Conservation (phyloP, 2,329 filamentous ascomycete genomes). For the Knufia fluminis region DNA sequence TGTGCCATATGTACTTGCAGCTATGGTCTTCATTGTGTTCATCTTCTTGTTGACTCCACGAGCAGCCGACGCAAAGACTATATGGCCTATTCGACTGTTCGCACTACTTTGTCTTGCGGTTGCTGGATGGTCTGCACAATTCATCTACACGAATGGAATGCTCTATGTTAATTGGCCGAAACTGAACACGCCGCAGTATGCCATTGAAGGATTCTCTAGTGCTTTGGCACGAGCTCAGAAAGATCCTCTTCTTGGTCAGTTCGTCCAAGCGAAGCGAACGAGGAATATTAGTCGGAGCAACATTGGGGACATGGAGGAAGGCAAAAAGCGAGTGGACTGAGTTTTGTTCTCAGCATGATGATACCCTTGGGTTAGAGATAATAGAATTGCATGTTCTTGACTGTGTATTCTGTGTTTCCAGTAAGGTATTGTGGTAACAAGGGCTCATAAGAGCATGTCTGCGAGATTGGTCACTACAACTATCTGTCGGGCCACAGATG, state of each 20-base stretch:
- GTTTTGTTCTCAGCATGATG: neutral
- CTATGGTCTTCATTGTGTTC: constrained; percentile 74
- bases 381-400: neutral
- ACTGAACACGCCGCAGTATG: constrained; percentile 78
- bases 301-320: constrained; percentile 82
- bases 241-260: constrained; percentile 67
- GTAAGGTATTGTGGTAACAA: no score
- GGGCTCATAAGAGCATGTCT: no score
- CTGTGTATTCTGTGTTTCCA: neutral
- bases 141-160: constrained; percentile 77
- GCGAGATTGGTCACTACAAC: no score
- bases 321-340: constrained; percentile 93
- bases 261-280: constrained; percentile 60
- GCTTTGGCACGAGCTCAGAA: constrained; percentile 74
- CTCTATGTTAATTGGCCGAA: constrained; percentile 99
- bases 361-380: neutral
- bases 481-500: no score
- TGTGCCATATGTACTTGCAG: constrained; percentile 83
- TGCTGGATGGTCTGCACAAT: constrained; percentile 61
- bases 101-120: constrained; percentile 67
- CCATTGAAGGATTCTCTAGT: constrained; percentile 79
- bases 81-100: constrained; percentile 76
- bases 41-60: constrained; percentile 65
- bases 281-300: constrained; percentile 73
- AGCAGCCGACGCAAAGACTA: constrained; percentile 60